Evolutionary conservation across 768 basidiomycete species (phyloP).

Genomic region (Tephrocybe sp.): DNA sequence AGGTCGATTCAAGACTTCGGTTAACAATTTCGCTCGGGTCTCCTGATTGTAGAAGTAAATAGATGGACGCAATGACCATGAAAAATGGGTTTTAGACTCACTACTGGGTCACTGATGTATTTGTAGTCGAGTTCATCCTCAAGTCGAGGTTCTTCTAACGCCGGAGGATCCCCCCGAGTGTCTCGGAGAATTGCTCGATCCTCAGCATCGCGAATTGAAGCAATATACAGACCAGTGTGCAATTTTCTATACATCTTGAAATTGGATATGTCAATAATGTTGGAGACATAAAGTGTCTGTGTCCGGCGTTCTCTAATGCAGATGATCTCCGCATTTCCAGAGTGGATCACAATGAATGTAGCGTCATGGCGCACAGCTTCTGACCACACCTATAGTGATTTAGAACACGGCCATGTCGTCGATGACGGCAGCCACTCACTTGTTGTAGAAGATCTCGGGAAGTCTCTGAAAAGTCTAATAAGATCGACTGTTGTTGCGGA

Average conservation of each 20-base stretch:
- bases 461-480: neutral
- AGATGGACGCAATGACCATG: too few species aligned
- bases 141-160: neutral
- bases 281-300: neutral
- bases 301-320: neutral
- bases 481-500: neutral
- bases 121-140: neutral
- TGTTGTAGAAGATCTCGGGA: neutral
- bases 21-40: too few species aligned
- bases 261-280: neutral
- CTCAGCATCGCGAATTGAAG: neutral
- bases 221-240: conserved; percentile 3
- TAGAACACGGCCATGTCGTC: neutral
- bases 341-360: neutral
- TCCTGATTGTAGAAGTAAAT: too few species aligned
- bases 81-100: neutral
- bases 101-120: neutral
- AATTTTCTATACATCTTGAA: neutral
- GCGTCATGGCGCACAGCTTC: neutral
- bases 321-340: neutral
- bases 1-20: too few species aligned
- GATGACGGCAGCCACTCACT: neutral
- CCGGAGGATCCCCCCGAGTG: neutral
- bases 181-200: neutral
- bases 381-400: neutral